A percentile compares a stretch with the other conserved stretches of the same genome.
These are phyloP conservation scores for Debaryomyces sp. DNA, from an alignment of 1,139 yeast species.

Conservation along the genomic window DNA sequence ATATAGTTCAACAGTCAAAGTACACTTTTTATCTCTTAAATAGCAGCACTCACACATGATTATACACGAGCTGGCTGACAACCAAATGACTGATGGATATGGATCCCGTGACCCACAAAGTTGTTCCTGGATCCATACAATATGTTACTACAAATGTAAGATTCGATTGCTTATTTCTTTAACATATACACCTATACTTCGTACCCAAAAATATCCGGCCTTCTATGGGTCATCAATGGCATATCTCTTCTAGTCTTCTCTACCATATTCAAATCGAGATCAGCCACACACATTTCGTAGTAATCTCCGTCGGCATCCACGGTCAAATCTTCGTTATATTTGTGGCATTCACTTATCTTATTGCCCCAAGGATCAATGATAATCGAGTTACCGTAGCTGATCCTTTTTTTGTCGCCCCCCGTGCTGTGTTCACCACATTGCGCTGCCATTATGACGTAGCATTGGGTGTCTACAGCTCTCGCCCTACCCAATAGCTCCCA, in stretches of 20 bases:
- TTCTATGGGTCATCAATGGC: conserved; percentile 75
- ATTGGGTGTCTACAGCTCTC: conserved; percentile 86
- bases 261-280: conserved; percentile 59
- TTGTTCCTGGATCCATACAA: too few species aligned
- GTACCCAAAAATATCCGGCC: conserved; percentile 56
- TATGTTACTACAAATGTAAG: too few species aligned
- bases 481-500: conserved; percentile 82
- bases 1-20: neutral
- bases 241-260: conserved; percentile 58
- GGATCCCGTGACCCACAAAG: neutral
- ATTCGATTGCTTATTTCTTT: too few species aligned
- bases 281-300: conserved; percentile 63
- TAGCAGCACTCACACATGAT: neutral
- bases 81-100: neutral
- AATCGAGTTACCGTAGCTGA: conserved; percentile 83
- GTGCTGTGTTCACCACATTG: conserved; percentile 77
- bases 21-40: neutral
- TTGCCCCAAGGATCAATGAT: conserved; percentile 93
- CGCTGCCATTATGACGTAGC: conserved; percentile 88
- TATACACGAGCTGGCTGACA: neutral
- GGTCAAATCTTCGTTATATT: conserved; percentile 38
- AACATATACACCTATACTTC: conserved; percentile 17
- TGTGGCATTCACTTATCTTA: conserved; percentile 59
- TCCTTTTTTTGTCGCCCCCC: conserved; percentile 38
- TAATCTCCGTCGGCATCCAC: conserved; percentile 53